phyloP scores from a whole-genome alignment of 2,329 filamentous ascomycete species.

The Tolypocladium ophioglossoides region DNA sequence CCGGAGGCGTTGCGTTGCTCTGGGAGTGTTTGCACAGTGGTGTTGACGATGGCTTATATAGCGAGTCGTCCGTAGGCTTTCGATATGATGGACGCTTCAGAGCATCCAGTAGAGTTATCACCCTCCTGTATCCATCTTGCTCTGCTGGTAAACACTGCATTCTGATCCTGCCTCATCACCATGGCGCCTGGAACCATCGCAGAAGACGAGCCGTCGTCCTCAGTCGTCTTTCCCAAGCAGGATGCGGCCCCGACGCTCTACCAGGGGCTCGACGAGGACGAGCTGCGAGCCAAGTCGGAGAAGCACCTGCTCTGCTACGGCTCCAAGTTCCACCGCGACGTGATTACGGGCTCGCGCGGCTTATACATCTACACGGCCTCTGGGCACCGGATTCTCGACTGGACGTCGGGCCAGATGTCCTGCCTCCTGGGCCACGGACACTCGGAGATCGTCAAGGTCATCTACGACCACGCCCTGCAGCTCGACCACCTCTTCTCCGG shows the following conservation, averaged over 20 bases:
- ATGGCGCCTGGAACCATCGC: constrained; percentile 14
- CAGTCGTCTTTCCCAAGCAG: constrained; percentile 2
- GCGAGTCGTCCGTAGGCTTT: neutral
- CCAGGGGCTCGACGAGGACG: constrained; percentile 8
- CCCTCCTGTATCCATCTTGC: neutral
- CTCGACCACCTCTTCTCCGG: constrained; percentile 50
- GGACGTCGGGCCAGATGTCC: constrained; percentile 51
- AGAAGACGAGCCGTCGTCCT: constrained; percentile 1
- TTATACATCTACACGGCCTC: constrained; percentile 34
- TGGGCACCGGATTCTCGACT: constrained; percentile 41
- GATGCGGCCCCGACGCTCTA: constrained; percentile 10
- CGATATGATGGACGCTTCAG: neutral
- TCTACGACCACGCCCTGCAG: constrained; percentile 34
- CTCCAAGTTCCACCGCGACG: constrained; percentile 14
- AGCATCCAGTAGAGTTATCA: neutral
- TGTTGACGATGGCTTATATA: neutral
- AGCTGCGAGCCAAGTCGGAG: constrained; percentile 11
- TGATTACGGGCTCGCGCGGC: constrained; percentile 32
- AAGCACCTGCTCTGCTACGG: constrained; percentile 16
- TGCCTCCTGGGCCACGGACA: constrained; percentile 48
- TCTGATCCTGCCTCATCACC: too few relatives aligned
- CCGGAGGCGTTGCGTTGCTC: too few relatives aligned
- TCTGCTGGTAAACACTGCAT: neutral
- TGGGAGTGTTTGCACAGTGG: neutral
- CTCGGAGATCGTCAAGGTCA: constrained; percentile 44